phyloP scores from a whole-genome alignment of 2,329 filamentous ascomycete genomes.

The Allantophomopsis cytisporea region DNA sequence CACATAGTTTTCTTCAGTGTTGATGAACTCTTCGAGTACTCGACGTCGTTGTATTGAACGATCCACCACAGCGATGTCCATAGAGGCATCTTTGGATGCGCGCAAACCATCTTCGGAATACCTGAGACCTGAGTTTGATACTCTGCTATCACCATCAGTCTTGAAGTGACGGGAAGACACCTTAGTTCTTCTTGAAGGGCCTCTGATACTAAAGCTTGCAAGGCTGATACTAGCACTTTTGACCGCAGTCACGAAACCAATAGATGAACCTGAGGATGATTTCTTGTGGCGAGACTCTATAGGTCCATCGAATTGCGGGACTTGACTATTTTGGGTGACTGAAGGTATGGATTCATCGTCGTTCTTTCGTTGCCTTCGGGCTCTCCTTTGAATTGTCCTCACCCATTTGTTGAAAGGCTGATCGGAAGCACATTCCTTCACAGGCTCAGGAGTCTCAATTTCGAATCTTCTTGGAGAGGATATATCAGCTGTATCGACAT shows the following conservation, averaged over 20 bases:
- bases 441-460: slow-evolving; percentile 9
- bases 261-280: slow-evolving; percentile 61
- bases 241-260: slow-evolving; percentile 66
- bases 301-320: not conserved
- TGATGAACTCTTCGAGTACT: slow-evolving; percentile 74
- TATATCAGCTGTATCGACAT: slow-evolving; percentile 12
- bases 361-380: slow-evolving; percentile 25
- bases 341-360: slow-evolving; percentile 9
- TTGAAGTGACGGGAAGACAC: slow-evolving; percentile 39
- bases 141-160: slow-evolving; percentile 47
- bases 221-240: slow-evolving; percentile 73
- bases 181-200: slow-evolving; percentile 40
- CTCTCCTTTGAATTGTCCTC: slow-evolving; percentile 49
- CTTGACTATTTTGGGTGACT: too few relatives aligned
- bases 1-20: slow-evolving; percentile 80
- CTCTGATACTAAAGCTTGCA: slow-evolving; percentile 54
- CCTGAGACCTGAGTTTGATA: slow-evolving; percentile 44
- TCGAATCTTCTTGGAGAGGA: slow-evolving; percentile 9
- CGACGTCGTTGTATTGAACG: slow-evolving; percentile 64
- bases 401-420: slow-evolving; percentile 62
- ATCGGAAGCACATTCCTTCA: not conserved
- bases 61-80: slow-evolving; percentile 58
- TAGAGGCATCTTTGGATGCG: slow-evolving; percentile 18
- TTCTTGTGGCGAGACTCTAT: slow-evolving; percentile 30
- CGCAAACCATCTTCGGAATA: slow-evolving; percentile 43